These are phyloP conservation scores for Handroanthus guayacan DNA, from an alignment of 257 asterid genomes.

Conservation along the genomic window DNA sequence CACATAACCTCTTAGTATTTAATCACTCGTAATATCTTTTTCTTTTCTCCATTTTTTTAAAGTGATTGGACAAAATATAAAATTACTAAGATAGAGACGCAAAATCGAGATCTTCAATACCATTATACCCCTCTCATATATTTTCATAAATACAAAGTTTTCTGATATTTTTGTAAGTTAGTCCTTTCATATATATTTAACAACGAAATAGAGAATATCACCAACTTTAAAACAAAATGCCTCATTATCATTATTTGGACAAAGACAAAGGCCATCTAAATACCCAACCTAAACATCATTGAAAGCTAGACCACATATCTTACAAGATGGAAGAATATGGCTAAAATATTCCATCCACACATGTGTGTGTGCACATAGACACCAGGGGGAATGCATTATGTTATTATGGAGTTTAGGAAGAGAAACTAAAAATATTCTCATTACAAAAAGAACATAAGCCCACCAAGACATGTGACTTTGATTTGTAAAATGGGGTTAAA, in stretches of 20 bases:
- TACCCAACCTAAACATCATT: conserved; percentile 28
- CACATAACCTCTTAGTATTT: no score
- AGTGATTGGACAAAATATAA: no score
- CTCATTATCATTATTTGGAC: conserved; percentile 4
- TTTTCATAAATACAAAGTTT: no score
- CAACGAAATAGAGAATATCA: no score
- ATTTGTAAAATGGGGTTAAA: conserved; percentile 24
- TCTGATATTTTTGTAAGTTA: no score
- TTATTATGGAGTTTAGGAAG: neutral
- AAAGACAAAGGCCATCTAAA: conserved; percentile 23
- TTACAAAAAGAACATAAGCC: conserved; percentile 8
- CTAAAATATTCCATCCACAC: neutral
- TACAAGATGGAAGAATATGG: neutral
- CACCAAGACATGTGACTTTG: conserved; percentile 7
- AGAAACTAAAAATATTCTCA: neutral
- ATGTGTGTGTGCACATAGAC: no score
- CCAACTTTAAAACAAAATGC: neutral
- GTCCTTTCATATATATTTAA: no score
- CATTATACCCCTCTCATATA: no score
- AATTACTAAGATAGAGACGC: no score
- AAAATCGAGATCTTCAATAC: no score
- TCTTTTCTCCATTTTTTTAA: no score
- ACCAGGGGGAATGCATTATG: conserved; percentile 33
- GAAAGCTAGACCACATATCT: conserved; percentile 3
- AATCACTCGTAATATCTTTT: no score